Percentiles rank a stretch among this genome's conserved stretches.
Evolutionary conservation across 805 yeast genomes (phyloP).

Genomic region (Candida gorgasii): DNA sequence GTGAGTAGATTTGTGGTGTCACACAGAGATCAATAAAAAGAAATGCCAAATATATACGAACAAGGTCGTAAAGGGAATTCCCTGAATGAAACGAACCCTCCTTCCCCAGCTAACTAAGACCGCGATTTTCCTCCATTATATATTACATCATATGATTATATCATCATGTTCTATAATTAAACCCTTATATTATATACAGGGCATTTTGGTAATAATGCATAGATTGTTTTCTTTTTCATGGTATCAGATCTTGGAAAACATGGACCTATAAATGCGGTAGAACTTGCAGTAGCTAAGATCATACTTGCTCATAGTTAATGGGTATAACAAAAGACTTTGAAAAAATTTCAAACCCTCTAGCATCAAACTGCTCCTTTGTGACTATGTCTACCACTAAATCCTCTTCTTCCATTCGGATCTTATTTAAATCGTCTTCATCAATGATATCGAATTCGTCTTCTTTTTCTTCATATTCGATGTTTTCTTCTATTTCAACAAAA

Average conservation of each 20-base stretch:
- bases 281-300: no score
- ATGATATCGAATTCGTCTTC: constrained; percentile 91
- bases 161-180: no score
- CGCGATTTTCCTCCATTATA: not conserved
- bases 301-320: constrained; percentile 18
- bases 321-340: constrained; percentile 65
- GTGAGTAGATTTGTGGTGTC: no score
- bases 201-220: not conserved
- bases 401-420: constrained; percentile 64
- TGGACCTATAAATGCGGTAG: no score
- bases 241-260: no score
- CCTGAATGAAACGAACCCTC: no score
- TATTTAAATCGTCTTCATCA: constrained; percentile 64
- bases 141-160: not conserved
- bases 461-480: constrained; percentile 79
- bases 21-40: no score
- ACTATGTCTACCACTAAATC: constrained; percentile 63
- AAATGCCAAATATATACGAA: no score
- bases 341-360: constrained; percentile 62
- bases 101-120: not conserved
- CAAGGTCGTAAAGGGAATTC: no score
- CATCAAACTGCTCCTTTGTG: constrained; percentile 64
- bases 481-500: constrained; percentile 91
- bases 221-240: no score
- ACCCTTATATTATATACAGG: not conserved